phyloP scores from a whole-genome alignment of 306 rosid genomes.

The Pyrus pyrifolia region DNA sequence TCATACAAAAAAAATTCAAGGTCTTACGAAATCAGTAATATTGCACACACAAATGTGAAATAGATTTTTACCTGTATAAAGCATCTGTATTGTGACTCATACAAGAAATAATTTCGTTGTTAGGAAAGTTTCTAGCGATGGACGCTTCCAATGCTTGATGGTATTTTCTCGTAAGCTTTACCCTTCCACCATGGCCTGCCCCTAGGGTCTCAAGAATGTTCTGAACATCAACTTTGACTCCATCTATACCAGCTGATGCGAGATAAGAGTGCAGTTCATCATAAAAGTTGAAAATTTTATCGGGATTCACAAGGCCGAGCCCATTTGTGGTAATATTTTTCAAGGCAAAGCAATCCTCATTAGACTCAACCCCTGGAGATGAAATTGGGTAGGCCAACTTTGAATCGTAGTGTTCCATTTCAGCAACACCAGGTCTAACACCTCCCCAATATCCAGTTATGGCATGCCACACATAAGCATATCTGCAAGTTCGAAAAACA shows the following conservation, averaged over 20 bases:
- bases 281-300: constrained; percentile 60
- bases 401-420: constrained; percentile 74
- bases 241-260: constrained; percentile 70
- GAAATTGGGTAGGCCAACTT: constrained; percentile 55
- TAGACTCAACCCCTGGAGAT: constrained; percentile 69
- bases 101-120: constrained; percentile 77
- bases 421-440: constrained; percentile 53
- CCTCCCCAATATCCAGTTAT: constrained; percentile 97
- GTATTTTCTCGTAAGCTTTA: constrained; percentile 65
- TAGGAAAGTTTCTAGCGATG: constrained; percentile 61
- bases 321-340: constrained; percentile 56
- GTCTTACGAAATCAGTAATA: not conserved
- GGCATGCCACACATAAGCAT: constrained; percentile 86
- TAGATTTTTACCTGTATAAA: constrained; percentile 49
- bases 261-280: constrained; percentile 81
- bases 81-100: constrained; percentile 91
- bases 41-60: not conserved
- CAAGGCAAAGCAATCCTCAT: constrained; percentile 58
- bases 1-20: not conserved
- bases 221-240: constrained; percentile 90
- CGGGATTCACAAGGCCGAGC: constrained; percentile 89
- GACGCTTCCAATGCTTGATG: constrained; percentile 87
- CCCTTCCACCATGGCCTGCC: constrained; percentile 86
- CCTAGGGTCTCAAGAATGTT: constrained; percentile 86
- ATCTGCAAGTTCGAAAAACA: constrained; percentile 29